Percentiles rank a stretch among this genome's conserved stretches.
phyloP scores from a whole-genome alignment of 2,329 filamentous ascomycete species.

The Trichocomaceae sp. region DNA sequence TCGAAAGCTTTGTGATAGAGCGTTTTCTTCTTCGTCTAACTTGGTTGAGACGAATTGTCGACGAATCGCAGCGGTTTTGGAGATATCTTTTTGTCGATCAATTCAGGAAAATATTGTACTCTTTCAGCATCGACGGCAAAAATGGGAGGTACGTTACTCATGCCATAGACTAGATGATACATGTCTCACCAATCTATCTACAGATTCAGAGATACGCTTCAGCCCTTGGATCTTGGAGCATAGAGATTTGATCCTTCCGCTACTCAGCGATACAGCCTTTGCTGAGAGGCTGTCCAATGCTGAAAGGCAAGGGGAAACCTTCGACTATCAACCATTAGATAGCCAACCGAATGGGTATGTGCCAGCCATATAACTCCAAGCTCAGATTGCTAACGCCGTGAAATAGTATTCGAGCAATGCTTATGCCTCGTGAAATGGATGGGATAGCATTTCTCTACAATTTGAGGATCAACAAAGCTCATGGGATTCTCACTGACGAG shows the following conservation, averaged over 20 bases:
- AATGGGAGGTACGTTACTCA: not conserved
- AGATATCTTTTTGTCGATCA: not conserved
- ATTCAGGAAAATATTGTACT: not conserved
- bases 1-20: too few relatives aligned
- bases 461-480: conserved; percentile 20
- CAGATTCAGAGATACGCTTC: not conserved
- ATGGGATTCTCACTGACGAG: conserved; percentile 24
- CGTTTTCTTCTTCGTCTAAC: too few relatives aligned
- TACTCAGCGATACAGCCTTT: not conserved
- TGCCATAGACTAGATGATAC: not conserved
- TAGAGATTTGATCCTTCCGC: not conserved
- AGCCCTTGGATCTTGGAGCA: not conserved
- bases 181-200: not conserved
- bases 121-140: not conserved
- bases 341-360: conserved; percentile 6
- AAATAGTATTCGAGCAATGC: conserved; percentile 40
- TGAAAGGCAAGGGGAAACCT: not conserved
- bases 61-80: not conserved
- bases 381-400: not conserved
- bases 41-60: not conserved
- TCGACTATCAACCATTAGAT: not conserved
- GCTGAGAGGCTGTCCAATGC: not conserved
- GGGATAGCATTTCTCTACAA: conserved; percentile 47
- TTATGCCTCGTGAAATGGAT: conserved; percentile 48
- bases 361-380: not conserved